phyloP scores from a whole-genome alignment of 441 rosid genomes.

The Gossypium davidsonii region DNA sequence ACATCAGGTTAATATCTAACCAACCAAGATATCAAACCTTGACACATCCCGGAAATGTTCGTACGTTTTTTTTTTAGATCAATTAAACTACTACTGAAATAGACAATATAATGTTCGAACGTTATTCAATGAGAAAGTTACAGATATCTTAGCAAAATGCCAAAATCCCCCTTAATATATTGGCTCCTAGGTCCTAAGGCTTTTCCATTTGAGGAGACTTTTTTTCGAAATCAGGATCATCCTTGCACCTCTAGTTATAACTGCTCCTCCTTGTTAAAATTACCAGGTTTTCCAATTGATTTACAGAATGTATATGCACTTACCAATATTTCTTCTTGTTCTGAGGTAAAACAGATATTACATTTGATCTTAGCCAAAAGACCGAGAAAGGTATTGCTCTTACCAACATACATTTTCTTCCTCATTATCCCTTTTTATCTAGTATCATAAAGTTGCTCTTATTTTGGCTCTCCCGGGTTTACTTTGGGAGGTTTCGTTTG shows the following conservation, averaged over 20 bases:
- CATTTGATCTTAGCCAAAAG: too few species aligned
- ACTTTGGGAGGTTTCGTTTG: background rate
- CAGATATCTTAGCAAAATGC: background rate
- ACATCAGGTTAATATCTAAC: background rate
- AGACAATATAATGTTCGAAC: background rate
- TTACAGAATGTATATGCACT: background rate
- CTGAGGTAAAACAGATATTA: too few species aligned
- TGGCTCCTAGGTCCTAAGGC: too few species aligned
- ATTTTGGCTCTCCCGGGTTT: too few species aligned
- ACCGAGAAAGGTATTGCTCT: too few species aligned
- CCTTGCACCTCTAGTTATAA: background rate
- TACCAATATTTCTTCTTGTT: background rate
- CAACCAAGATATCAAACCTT: background rate
- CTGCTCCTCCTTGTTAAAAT: background rate
- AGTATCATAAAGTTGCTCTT: too few species aligned
- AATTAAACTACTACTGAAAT: background rate
- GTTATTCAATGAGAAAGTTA: background rate
- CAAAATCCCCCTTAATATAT: too few species aligned
- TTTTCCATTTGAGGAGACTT: too few species aligned
- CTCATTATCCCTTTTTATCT: too few species aligned
- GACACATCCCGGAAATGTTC: background rate
- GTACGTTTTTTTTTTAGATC: background rate
- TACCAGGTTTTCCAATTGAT: background rate
- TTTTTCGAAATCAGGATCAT: background rate
- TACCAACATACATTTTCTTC: too few species aligned